Conservation (phyloP, 176 grass and related monocot species). For the Zoysia pacifica region DNA sequence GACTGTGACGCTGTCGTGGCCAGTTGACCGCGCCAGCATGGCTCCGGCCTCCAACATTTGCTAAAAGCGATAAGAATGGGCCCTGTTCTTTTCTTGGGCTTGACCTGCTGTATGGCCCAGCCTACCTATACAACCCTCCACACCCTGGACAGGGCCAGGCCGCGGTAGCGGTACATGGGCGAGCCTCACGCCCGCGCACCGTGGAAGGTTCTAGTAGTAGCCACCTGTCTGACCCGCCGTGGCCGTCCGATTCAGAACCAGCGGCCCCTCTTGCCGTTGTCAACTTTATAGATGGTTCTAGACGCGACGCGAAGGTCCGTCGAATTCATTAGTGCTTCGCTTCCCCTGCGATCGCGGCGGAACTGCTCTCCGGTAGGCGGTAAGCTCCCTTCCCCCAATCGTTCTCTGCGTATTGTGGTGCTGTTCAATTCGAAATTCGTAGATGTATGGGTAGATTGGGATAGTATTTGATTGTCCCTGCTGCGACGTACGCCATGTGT, state of each 20-base stretch:
- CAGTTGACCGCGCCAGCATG: too few species aligned
- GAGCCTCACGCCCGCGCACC: not conserved
- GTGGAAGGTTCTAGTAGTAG: conserved; percentile 43
- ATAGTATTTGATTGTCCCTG: not conserved
- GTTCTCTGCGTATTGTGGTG: not conserved
- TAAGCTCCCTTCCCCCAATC: conserved; percentile 20
- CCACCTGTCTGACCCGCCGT: not conserved
- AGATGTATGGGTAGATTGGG: not conserved
- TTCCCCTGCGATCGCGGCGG: conserved; percentile 40
- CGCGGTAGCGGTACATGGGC: not conserved
- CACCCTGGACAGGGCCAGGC: not conserved
- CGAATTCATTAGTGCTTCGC: conserved; percentile 6
- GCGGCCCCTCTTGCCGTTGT: not conserved
- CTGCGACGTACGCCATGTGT: too few species aligned
- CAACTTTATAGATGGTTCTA: conserved; percentile 36
- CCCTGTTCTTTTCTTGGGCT: not conserved
- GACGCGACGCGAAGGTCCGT: conserved; percentile 41
- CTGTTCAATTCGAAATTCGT: not conserved
- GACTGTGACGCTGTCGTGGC: too few species aligned
- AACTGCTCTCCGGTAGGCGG: conserved; percentile 46
- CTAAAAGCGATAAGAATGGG: not conserved
- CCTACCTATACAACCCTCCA: too few species aligned
- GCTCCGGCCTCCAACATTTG: too few species aligned
- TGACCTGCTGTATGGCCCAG: too few species aligned
- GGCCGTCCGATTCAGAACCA: not conserved